Base-by-base conservation (phyloP, 768 basidiomycete genomes). In the Naganishia friedmannii region DNA sequence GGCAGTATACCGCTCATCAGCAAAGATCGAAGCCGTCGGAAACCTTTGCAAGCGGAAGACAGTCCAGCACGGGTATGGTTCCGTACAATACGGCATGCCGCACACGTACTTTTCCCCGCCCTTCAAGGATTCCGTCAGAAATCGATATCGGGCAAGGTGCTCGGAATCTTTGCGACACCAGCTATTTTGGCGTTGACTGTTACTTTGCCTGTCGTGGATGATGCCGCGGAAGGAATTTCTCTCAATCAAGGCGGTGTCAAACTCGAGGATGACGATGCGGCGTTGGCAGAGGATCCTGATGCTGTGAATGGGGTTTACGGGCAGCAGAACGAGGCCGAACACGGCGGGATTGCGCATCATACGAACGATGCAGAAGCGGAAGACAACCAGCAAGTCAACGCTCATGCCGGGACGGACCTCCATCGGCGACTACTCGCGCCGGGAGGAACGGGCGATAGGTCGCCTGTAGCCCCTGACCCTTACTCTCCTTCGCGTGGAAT, bases 161-260 rank as follows among this genome's bases (percentile, higher is more conserved):
- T 90, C 0, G 86, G 88, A 0, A 73, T 95, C 29, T 85, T 96
- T 68, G 92, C 93, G 3, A 87, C 89, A 0, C 95, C 95, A 1
- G 92, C 93, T 1, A 88, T 99, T 1, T 83, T 96, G 79, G 83
- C 85, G 3, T 82, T 99, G 58, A 97, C 94, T 0, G 73, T 98
- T 23, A 97, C 95, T 0, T 83, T 98, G 12, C 93, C 93, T 4
- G 94, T 99, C 15, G 92, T 94, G 12, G 79, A 80, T 34, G 85
- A 90, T 46, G 90, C 90, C 0, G 90, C 90, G 48, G 67, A 74
- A 53, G 71, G 71, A 12, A 53, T 46, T 26, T n/a, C 51, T 29
- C 70, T 72, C 37, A 70, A 73, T 34, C 73, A 75, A 60, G 78
- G 75, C 23, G 76, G 71, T 6, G 68, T 77, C 8, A 68, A 68